phyloP scores from a whole-genome alignment of 192 early-diverging fungal genomes.

The Chytriomyces confervae region DNA sequence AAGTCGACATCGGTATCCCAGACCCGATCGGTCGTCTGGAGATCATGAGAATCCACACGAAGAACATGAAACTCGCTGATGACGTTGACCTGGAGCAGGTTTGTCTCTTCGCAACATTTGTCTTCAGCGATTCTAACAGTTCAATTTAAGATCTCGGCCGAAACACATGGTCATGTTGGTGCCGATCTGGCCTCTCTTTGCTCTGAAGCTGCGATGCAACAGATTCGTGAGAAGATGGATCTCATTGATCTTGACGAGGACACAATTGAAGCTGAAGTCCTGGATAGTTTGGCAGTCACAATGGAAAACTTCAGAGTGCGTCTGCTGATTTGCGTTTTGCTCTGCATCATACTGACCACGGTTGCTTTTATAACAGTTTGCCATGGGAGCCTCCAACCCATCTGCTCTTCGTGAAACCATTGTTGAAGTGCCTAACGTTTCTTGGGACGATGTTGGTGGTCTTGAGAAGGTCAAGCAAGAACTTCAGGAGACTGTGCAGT shows the following conservation, averaged over 20 bases:
- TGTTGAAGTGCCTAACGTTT: constrained; percentile 93
- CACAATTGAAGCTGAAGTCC: constrained; percentile 95
- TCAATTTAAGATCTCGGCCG: constrained; percentile 75
- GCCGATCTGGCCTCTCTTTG: constrained; percentile 97
- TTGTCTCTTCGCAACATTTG: neutral
- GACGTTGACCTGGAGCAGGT: constrained; percentile 95
- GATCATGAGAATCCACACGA: constrained; percentile 98
- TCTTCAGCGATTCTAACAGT: constrained; percentile 9
- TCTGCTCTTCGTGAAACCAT: constrained; percentile 98
- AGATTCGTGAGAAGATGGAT: constrained; percentile 99
- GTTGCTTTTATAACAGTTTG: constrained; percentile 63
- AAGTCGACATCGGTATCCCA: constrained; percentile 98
- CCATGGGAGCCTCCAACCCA: constrained; percentile 92
- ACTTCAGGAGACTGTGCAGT: constrained; percentile 98
- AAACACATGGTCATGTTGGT: constrained; percentile 98
- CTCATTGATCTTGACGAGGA: constrained; percentile 97
- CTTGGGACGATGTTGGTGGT: constrained; percentile 97
- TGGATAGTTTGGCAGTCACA: constrained; percentile 93
- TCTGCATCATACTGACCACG: neutral
- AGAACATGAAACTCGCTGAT: constrained; percentile 98
- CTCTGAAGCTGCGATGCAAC: constrained; percentile 99
- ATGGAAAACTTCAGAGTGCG: constrained; percentile 94
- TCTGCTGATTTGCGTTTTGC: constrained; percentile 13
- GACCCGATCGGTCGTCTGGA: constrained; percentile 98
- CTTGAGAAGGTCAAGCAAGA: constrained; percentile 97